These are phyloP conservation scores for Neofusicoccum cordaticola DNA, from an alignment of 2,329 filamentous ascomycete species.

Conservation along the genomic window DNA sequence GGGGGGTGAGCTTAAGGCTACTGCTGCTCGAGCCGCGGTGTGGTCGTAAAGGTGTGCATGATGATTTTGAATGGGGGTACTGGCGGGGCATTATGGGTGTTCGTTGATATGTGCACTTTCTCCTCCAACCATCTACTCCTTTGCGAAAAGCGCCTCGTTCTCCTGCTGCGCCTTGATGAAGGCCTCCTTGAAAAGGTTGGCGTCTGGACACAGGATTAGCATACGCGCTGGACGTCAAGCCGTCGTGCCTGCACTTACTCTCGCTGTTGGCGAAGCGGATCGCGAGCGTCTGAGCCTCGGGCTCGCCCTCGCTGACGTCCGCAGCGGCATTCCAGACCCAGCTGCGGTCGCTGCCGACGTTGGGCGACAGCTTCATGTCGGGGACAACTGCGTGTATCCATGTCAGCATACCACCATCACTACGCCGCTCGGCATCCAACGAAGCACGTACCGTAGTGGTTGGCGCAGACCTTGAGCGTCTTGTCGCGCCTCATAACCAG, in stretches of 20 bases:
- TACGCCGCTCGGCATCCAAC: not conserved
- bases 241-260: slow-evolving; percentile 62
- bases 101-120: slow-evolving; percentile 7
- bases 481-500: slow-evolving; percentile 99
- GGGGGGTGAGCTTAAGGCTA: slow-evolving; percentile 1
- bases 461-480: slow-evolving; percentile 99
- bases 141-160: slow-evolving; percentile 79
- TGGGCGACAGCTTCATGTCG: slow-evolving; percentile 98
- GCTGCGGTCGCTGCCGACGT: slow-evolving; percentile 95
- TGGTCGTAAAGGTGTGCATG: slow-evolving; percentile 1
- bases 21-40: not conserved
- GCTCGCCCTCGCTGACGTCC: slow-evolving; percentile 96
- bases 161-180: slow-evolving; percentile 97
- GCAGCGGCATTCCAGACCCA: slow-evolving; percentile 99
- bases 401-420: slow-evolving; percentile 23
- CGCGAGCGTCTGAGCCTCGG: slow-evolving; percentile 91
- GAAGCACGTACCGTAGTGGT: slow-evolving; percentile 84
- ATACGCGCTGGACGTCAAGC: slow-evolving; percentile 21
- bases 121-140: slow-evolving; percentile 6
- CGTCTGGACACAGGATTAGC: slow-evolving; percentile 58
- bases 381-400: slow-evolving; percentile 67
- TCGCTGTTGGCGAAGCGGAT: slow-evolving; percentile 98
- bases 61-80: slow-evolving; percentile 10
- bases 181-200: slow-evolving; percentile 94
- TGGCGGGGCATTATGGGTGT: slow-evolving; percentile 8